A percentile compares a stretch with the other conserved stretches of the same genome.
Conservation (phyloP, 83 land plant genomes). For the Thuja plicata region DNA sequence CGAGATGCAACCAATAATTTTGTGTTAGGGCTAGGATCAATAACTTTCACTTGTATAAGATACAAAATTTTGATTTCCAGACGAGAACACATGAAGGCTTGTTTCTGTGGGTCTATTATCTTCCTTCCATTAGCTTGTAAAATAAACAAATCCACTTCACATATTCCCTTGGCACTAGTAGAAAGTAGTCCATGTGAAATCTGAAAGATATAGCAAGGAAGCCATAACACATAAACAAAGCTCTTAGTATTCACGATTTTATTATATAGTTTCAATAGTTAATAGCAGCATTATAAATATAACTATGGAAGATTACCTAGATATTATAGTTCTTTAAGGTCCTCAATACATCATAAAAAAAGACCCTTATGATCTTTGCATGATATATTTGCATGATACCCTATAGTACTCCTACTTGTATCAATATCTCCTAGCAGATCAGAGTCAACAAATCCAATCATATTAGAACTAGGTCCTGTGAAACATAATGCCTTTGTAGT, state of each 20-base stretch:
- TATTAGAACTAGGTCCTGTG: too few relatives aligned
- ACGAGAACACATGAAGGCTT: slow-evolving; percentile 45
- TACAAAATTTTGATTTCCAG: slow-evolving; percentile 45
- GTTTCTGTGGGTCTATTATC: slow-evolving; percentile 72
- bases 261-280: neutral
- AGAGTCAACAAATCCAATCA: too few relatives aligned
- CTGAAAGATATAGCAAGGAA: slow-evolving; percentile 25
- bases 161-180: slow-evolving; percentile 22
- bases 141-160: slow-evolving; percentile 76
- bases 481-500: too few relatives aligned
- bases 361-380: slow-evolving; percentile 77
- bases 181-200: slow-evolving; percentile 77
- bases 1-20: slow-evolving; percentile 79
- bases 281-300: neutral
- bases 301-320: slow-evolving; percentile 27
- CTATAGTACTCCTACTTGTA: too few relatives aligned
- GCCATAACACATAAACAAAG: neutral
- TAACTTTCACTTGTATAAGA: slow-evolving; percentile 55
- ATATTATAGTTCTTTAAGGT: slow-evolving; percentile 65
- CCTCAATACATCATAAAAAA: slow-evolving; percentile 70
- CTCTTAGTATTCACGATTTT: slow-evolving; percentile 14
- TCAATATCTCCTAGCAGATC: too few relatives aligned
- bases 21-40: slow-evolving; percentile 69
- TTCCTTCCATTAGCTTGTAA: slow-evolving; percentile 80
- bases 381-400: too few relatives aligned